phyloP scores from a whole-genome alignment of 2,329 filamentous ascomycete genomes.

The Colletotrichum navitas region DNA sequence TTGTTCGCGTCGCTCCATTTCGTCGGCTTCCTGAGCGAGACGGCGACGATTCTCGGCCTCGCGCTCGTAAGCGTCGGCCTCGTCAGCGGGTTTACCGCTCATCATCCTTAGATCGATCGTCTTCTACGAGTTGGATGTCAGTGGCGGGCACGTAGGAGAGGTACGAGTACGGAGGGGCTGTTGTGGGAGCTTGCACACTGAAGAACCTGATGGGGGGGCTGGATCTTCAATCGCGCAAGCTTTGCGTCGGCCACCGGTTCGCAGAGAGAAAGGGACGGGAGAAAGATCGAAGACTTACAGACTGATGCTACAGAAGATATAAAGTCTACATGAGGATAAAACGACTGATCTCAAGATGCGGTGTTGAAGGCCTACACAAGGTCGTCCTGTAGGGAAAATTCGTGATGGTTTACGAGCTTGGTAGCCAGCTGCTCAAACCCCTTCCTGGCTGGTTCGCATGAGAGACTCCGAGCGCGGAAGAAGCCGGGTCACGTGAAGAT shows the following conservation, averaged over 20 bases:
- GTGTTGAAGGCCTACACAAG: conserved; percentile 13
- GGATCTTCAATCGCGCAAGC: conserved; percentile 34
- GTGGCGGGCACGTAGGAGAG: conserved; percentile 3
- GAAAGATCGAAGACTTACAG: conserved; percentile 28
- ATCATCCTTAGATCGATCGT: conserved; percentile 42
- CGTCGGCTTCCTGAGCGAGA: conserved; percentile 52
- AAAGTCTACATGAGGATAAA: conserved; percentile 36
- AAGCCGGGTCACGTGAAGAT: conserved; percentile 39
- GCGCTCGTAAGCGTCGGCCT: conserved; percentile 48
- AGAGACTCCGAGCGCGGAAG: conserved; percentile 24
- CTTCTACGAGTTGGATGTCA: conserved; percentile 17
- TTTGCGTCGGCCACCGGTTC: conserved; percentile 25
- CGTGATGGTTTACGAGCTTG: conserved; percentile 33
- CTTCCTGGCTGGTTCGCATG: conserved; percentile 35
- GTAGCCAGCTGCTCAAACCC: conserved; percentile 32
- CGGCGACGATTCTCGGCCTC: conserved; percentile 46
- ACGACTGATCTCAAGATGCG: background rate
- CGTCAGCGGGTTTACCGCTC: conserved; percentile 43
- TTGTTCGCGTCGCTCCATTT: conserved; percentile 70
- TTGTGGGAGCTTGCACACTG: conserved; percentile 12
- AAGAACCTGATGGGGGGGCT: conserved; percentile 34
- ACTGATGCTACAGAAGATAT: conserved; percentile 24
- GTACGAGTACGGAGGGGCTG: conserved; percentile 10
- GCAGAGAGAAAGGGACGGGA: background rate
- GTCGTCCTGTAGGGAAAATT: conserved; percentile 32